phyloP scores from a whole-genome alignment of 805 yeast genomes.

The Candida loeiensis region DNA sequence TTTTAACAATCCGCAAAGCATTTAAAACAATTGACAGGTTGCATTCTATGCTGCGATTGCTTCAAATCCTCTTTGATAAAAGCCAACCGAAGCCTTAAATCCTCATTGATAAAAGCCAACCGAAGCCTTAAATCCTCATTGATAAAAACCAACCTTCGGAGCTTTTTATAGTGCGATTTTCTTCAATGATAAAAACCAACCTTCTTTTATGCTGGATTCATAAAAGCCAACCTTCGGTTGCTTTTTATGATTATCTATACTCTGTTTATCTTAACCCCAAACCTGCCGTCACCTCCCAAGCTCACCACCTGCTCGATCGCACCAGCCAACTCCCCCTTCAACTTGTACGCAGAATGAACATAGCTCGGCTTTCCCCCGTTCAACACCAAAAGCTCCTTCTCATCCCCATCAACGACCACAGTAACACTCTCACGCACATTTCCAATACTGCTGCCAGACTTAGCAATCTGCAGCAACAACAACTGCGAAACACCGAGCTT shows the following conservation, averaged over 20 bases:
- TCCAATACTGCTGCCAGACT: constrained; percentile 41
- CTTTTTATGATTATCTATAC: neutral
- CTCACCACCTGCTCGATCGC: constrained; percentile 54
- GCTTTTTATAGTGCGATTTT: no score
- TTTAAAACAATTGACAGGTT: no score
- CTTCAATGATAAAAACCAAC: no score
- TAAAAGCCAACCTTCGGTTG: no score
- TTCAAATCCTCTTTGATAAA: no score
- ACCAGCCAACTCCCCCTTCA: constrained; percentile 45
- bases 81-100: no score
- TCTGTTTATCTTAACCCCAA: constrained; percentile 56
- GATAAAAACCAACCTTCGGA: no score
- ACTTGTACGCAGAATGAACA: constrained; percentile 76
- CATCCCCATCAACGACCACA: constrained; percentile 50
- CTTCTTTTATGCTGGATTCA: no score
- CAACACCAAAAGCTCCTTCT: constrained; percentile 64
- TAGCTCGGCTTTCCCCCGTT: constrained; percentile 89
- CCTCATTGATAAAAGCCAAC: no score
- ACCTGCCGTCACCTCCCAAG: constrained; percentile 62
- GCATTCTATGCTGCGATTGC: no score
- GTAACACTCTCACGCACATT: constrained; percentile 72
- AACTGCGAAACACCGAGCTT: constrained; percentile 67
- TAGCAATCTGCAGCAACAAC: constrained; percentile 60
- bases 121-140: no score
- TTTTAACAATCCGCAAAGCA: no score